A percentile compares a stretch with the other conserved stretches of the same genome.
These are phyloP conservation scores for Vigna radiata DNA, from an alignment of 306 rosid species.

Conservation along the genomic window DNA sequence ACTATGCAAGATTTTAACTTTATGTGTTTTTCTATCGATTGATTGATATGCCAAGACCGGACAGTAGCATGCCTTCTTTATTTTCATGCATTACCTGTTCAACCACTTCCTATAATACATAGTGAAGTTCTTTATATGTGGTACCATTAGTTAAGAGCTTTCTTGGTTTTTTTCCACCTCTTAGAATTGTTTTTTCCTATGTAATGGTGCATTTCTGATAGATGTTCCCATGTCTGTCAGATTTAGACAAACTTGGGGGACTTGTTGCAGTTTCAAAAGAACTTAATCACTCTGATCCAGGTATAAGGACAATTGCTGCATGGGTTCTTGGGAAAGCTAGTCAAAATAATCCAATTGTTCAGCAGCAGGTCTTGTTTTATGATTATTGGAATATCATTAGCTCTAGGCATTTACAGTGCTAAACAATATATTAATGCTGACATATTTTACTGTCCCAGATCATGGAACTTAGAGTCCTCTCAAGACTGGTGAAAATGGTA, in stretches of 20 bases:
- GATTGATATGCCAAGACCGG: not conserved
- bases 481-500: conserved; percentile 71
- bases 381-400: conserved; percentile 17
- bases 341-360: conserved; percentile 85
- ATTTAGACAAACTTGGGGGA: conserved; percentile 85
- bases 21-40: conserved; percentile 13
- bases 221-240: conserved; percentile 50
- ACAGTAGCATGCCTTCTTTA: conserved; percentile 1
- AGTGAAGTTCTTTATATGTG: not conserved
- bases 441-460: conserved; percentile 53
- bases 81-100: conserved; percentile 16
- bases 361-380: conserved; percentile 66
- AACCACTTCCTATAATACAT: not conserved
- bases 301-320: conserved; percentile 73
- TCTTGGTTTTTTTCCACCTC: conserved; percentile 24
- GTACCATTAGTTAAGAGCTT: conserved; percentile 28
- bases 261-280: conserved; percentile 56
- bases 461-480: conserved; percentile 71
- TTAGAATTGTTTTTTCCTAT: not conserved
- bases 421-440: conserved; percentile 35
- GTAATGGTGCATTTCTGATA: conserved; percentile 35
- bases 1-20: conserved; percentile 2
- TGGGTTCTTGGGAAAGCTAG: conserved; percentile 89
- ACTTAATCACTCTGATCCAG: conserved; percentile 69
- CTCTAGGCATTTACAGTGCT: conserved; percentile 28